Conservation (phyloP, 1,139 yeast genomes). For the Lipomyces yarrowii region DNA sequence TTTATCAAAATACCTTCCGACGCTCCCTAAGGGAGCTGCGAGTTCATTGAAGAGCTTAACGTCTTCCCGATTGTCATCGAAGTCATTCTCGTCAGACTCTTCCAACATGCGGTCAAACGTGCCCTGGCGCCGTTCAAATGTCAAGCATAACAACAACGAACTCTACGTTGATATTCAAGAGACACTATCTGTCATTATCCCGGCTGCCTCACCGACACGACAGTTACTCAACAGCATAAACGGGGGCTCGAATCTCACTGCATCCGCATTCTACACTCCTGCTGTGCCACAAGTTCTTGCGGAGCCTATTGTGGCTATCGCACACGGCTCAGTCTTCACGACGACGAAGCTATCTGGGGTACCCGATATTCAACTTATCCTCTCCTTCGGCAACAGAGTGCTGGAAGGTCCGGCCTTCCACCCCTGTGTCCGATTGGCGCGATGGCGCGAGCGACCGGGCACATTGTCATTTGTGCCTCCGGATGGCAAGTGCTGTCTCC, state of each 20-base stretch:
- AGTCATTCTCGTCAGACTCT: constrained; percentile 12
- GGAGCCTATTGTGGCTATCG: constrained; percentile 58
- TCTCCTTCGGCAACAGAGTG: constrained; percentile 52
- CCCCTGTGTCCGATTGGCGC: constrained; percentile 51
- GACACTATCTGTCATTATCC: constrained; percentile 29
- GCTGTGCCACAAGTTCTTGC: constrained; percentile 28
- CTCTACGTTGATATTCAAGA: constrained; percentile 67
- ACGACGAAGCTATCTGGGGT: constrained; percentile 72
- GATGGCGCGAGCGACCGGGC: constrained; percentile 41
- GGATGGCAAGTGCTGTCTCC: constrained; percentile 71
- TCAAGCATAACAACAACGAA: constrained; percentile 73
- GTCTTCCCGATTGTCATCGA: constrained; percentile 14
- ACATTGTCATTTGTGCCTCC: constrained; percentile 78
- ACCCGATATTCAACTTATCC: constrained; percentile 65
- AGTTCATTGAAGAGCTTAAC: constrained; percentile 21
- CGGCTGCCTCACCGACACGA: constrained; percentile 27
- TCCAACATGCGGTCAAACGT: constrained; percentile 40
- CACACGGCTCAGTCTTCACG: constrained; percentile 66
- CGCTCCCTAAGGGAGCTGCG: constrained; percentile 24
- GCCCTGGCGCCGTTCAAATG: constrained; percentile 76
- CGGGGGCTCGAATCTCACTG: constrained; percentile 22
- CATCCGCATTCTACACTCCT: constrained; percentile 43
- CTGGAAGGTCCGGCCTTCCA: constrained; percentile 53
- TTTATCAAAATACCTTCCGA: constrained; percentile 24
- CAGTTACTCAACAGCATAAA: constrained; percentile 14